A percentile compares a stretch with the other conserved stretches of the same genome.
Evolutionary conservation across 495 filamentous ascomycete genomes (phyloP).

Genomic region (Hyaloscypha hepaticicola): DNA sequence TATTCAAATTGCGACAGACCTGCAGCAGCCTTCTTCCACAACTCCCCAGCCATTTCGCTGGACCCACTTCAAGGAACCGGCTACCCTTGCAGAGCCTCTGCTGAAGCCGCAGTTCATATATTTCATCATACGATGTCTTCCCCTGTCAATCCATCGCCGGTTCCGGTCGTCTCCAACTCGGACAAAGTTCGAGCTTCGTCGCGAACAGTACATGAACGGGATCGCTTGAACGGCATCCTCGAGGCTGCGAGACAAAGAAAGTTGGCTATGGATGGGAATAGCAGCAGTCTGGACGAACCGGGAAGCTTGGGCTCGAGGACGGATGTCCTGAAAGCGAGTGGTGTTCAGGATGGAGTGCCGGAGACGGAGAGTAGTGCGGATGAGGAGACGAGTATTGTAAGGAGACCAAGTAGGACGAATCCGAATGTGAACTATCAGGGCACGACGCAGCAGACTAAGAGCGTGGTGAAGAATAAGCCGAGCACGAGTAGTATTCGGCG

Average conservation of each 20-base stretch:
- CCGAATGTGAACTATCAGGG: constrained; percentile 24
- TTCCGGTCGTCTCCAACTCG: neutral
- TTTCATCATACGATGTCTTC: neutral
- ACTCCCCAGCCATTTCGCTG: neutral
- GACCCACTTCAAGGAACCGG: neutral
- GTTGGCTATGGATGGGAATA: constrained; percentile 7
- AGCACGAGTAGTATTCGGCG: constrained; percentile 24
- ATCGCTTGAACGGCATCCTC: constrained; percentile 24
- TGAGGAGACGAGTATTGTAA: constrained; percentile 28
- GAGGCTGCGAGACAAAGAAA: constrained; percentile 22
- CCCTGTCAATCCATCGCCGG: neutral
- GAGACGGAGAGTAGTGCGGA: constrained; percentile 31
- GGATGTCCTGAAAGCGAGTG: neutral
- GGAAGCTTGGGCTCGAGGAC: neutral
- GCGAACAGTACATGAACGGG: constrained; percentile 1
- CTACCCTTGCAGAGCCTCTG: neutral
- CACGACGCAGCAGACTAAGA: constrained; percentile 8
- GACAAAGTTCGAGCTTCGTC: constrained; percentile 4
- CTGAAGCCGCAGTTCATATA: neutral
- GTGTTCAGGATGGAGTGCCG: neutral
- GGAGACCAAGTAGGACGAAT: constrained; percentile 10
- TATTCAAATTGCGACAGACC: constrained; percentile 21
- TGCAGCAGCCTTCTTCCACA: neutral
- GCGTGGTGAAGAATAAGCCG: neutral
- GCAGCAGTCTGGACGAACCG: neutral